Evolutionary conservation across 495 filamentous ascomycete species (phyloP).

Genomic region (Penicillium flavigenum): DNA sequence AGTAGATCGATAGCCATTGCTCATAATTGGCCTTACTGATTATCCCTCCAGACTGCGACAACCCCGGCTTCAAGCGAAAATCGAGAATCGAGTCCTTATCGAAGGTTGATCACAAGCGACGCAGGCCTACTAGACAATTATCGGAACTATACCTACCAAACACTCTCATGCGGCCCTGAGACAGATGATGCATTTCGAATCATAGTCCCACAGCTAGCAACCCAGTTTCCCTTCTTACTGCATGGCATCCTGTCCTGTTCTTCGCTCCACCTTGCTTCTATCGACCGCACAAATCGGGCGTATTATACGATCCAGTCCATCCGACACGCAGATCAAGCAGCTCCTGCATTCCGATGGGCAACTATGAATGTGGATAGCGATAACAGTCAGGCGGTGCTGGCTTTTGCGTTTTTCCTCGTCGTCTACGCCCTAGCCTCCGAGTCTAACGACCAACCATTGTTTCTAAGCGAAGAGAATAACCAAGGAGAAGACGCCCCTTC

Average conservation of each 20-base stretch:
- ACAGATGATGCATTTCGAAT: constrained; percentile 20
- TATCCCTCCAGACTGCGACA: not conserved
- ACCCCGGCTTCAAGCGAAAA: not conserved
- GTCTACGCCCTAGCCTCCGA: constrained; percentile 19
- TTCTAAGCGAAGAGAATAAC: not conserved
- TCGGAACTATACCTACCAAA: constrained; percentile 18
- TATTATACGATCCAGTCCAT: constrained; percentile 24
- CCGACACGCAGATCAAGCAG: constrained; percentile 30
- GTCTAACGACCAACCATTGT: not conserved
- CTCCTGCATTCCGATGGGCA: constrained; percentile 33
- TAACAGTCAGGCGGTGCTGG: constrained; percentile 38
- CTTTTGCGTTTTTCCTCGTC: constrained; percentile 37
- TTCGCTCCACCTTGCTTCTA: constrained; percentile 30
- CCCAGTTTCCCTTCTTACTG: constrained; percentile 28
- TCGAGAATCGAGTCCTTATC: not conserved
- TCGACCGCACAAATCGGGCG: constrained; percentile 13
- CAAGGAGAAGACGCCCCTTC: not conserved
- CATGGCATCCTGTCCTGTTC: constrained; percentile 40
- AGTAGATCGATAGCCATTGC: not conserved
- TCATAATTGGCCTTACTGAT: not conserved
- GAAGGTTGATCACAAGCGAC: constrained; percentile 14
- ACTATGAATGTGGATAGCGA: constrained; percentile 21
- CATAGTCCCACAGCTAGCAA: constrained; percentile 26
- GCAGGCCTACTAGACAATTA: constrained; percentile 22
- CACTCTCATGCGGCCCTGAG: constrained; percentile 10